Base-by-base conservation (phyloP, 306 rosid species). In the Pyrus betulifolia region DNA sequence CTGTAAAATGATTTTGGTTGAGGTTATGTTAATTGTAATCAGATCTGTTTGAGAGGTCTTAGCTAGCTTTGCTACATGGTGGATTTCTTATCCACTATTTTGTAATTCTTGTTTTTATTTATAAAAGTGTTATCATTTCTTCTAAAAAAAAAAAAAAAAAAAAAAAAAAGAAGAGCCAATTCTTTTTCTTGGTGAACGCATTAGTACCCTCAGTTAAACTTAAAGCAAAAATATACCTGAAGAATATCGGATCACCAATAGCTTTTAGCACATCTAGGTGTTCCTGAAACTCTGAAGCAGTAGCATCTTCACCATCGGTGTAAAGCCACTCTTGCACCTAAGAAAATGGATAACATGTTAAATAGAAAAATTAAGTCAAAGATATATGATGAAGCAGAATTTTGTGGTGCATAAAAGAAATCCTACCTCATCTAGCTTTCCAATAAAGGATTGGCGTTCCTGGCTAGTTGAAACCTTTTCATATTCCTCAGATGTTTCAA, bases 271-370 rank as follows among this genome's bases (percentile, higher is more conserved):
- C 76, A 86, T 92, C 88, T 35, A 92, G 83, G 70, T 71, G 92
- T 77, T 87, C 89, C 84, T 92, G 82, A 82, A 95, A 95, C 91
- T 95, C 97, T 17, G 85, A 27, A 30, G 99, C 97, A 59, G 86
- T 83, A 78, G 99, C 99, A 84, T 95, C 97, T 89, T 95, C 99
- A 64, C 99, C 99, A 70, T 95, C 99, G 8, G 84, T 92, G 72
- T 95, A 95, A 55, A 95, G 87, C 99, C 99, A 95, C 33, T 95
- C 99, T 90, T 95, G 99, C 63, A 87, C 97, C 99, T 95, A 79
- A 78, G 78, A 76, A 69, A 77, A 72, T 35, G 62, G 52, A 65
- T 46, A 75, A 79, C 38, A 68, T 62, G 69, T 74, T 70, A n/a
- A 35, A 69, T 72, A 81, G 4, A 74, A 85, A 45, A 69, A 51